Conservation (phyloP, 225 moss, liverwort and hornwort species). For the Rhytidiadelphus loreus region DNA sequence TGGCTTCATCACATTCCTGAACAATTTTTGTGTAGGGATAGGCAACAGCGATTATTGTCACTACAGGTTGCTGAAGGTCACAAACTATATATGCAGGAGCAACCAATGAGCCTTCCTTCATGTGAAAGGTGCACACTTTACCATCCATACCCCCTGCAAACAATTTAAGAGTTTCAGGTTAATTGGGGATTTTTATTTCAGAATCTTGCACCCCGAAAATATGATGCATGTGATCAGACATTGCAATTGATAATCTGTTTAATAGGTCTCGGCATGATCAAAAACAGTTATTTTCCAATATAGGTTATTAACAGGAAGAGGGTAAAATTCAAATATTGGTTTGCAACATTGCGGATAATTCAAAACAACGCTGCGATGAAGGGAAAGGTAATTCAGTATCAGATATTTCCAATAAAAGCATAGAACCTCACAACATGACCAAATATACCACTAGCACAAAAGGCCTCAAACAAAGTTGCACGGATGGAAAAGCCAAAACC, state of each 20-base stretch:
- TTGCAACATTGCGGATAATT: background rate
- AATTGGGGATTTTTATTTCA: background rate
- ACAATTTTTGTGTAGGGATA: background rate
- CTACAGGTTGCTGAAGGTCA: constrained; percentile 56
- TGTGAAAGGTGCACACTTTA: constrained; percentile 19
- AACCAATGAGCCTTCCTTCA: constrained; percentile 4
- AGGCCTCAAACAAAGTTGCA: background rate
- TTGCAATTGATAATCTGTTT: background rate
- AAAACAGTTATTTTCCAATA: background rate
- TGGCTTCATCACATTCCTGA: background rate
- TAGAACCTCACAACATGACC: background rate
- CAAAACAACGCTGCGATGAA: background rate
- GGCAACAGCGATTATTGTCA: constrained; percentile 31
- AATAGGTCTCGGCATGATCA: background rate
- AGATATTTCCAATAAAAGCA: background rate
- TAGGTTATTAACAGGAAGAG: background rate
- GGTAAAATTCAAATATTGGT: background rate
- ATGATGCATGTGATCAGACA: background rate
- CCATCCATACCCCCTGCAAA: constrained; percentile 56
- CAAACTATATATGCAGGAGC: constrained; percentile 18
- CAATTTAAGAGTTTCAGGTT: background rate
- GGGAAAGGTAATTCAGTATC: background rate
- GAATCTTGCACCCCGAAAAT: background rate
- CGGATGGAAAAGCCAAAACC: background rate
- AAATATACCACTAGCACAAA: background rate